phyloP scores from a whole-genome alignment of 768 basidiomycete genomes.

The Mycena albidolilacea region DNA sequence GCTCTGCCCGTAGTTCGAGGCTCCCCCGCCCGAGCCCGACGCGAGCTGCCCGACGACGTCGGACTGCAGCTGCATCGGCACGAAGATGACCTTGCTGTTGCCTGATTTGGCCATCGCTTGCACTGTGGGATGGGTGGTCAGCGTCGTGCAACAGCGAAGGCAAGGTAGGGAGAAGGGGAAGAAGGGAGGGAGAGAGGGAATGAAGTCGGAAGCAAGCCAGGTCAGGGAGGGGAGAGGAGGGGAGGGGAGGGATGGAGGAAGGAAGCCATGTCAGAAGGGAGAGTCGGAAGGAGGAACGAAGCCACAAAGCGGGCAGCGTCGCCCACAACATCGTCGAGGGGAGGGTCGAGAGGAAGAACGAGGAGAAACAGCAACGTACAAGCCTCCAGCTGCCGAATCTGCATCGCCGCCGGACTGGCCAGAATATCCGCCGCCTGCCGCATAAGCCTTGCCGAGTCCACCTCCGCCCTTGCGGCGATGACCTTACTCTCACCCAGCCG shows the following conservation, averaged over 20 bases:
- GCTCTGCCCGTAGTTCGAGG: conserved; percentile 10
- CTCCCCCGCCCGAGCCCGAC: conserved; percentile 13
- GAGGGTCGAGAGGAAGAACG: background rate
- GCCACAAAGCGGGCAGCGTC: too few species aligned
- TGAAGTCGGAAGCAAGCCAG: too few species aligned
- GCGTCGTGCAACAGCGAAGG: background rate
- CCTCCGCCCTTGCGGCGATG: conserved; percentile 95
- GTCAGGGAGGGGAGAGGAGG: too few species aligned
- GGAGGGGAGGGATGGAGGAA: too few species aligned
- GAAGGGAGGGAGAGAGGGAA: too few species aligned
- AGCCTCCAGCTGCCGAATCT: conserved; percentile 96
- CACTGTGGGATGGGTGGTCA: conserved; percentile 55
- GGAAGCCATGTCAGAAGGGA: too few species aligned
- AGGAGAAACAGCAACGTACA: conserved; percentile 50
- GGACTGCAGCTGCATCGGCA: conserved; percentile 93
- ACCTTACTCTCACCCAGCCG: conserved; percentile 97
- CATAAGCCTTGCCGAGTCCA: conserved; percentile 95
- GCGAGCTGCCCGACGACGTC: conserved; percentile 72
- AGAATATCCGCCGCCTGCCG: conserved; percentile 96
- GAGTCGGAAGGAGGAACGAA: too few species aligned
- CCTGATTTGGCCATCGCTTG: conserved; percentile 95
- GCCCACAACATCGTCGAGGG: background rate
- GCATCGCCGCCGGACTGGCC: conserved; percentile 97
- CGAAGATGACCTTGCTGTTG: conserved; percentile 93
- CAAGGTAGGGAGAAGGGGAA: too few species aligned